A percentile compares a stretch with the other conserved stretches of the same genome.
phyloP scores from a whole-genome alignment of 176 grass and related monocot species.

The Musa troglodytarum region DNA sequence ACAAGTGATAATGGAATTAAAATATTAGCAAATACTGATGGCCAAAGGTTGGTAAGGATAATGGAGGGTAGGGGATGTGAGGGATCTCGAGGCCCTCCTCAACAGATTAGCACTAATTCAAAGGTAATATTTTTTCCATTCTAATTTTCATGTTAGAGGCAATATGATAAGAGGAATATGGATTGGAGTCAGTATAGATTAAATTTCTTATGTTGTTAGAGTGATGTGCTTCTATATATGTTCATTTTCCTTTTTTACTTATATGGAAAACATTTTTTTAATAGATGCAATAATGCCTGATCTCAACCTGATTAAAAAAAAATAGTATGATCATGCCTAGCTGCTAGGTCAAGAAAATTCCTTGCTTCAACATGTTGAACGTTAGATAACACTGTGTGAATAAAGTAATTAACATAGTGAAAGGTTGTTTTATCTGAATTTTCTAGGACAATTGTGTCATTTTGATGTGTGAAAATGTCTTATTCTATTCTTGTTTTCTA shows the following conservation, averaged over 20 bases:
- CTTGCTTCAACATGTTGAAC: background rate
- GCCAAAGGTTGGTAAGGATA: constrained; percentile 83
- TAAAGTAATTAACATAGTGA: background rate
- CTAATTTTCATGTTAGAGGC: background rate
- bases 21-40: constrained; percentile 92
- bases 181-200: background rate
- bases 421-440: constrained; percentile 7
- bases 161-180: background rate
- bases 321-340: background rate
- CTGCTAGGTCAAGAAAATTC: background rate
- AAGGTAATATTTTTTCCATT: background rate
- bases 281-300: background rate
- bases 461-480: background rate
- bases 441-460: background rate
- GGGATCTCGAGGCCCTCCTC: constrained; percentile 60
- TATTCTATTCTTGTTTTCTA: background rate
- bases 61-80: constrained; percentile 84
- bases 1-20: constrained; percentile 94
- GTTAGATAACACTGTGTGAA: background rate
- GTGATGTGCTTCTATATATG: background rate
- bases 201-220: background rate
- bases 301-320: background rate
- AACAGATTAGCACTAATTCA: constrained; percentile 84
- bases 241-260: background rate
- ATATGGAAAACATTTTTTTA: background rate